Base-by-base conservation (phyloP, 2,329 filamentous ascomycete species). In the Sarocladium strictum region DNA sequence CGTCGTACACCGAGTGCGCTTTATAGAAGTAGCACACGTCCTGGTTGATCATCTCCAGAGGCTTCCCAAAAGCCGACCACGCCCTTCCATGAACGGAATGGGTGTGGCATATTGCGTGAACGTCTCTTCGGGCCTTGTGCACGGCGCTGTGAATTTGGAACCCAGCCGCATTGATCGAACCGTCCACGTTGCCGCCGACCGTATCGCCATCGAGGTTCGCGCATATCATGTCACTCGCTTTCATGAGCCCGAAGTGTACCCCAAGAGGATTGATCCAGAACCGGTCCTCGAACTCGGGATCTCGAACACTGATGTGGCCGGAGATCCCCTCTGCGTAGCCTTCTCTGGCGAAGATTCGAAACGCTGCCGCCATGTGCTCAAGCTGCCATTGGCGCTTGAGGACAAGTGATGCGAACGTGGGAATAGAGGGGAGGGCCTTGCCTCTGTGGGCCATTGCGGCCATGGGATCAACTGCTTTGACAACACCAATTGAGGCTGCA, bases 261-360 rank as follows among this genome's bases (percentile, higher is more conserved):
- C 82, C 84, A 0, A 89, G 24, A 67, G 85, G 71, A 81, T 89
- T 77, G 35, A 38, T 88, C 86, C 86, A 89, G 68, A 87, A 85
- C 1, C 75, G 76, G 53, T 83, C 69, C 0, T 71, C 69, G 57
- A 79, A 70, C 63, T 86, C 82, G 0, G 84, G 84, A 60, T 87
- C 85, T 11, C 84, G 76, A 0, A 87, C 79, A 2, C 73, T 78
- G 57, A 88, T 87, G 66, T 88, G 85, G 0, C 85, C 85, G 26
- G 76, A 76, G 73, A 87, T 86, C 54, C 86, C 86, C 67, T 89
- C 85, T 0, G 80, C 83, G 67, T 82, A 87, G 51, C 81, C 83
- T 61, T 81, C 78, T 47, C 84, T 78, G 1, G 83, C 75, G 65
- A 86, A 88, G 63, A 86, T 77, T 26, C 86, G 81, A 68, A 89